Evolutionary conservation across 2,329 filamentous ascomycete genomes (phyloP).

Genomic region (Helminthosporium solani): DNA sequence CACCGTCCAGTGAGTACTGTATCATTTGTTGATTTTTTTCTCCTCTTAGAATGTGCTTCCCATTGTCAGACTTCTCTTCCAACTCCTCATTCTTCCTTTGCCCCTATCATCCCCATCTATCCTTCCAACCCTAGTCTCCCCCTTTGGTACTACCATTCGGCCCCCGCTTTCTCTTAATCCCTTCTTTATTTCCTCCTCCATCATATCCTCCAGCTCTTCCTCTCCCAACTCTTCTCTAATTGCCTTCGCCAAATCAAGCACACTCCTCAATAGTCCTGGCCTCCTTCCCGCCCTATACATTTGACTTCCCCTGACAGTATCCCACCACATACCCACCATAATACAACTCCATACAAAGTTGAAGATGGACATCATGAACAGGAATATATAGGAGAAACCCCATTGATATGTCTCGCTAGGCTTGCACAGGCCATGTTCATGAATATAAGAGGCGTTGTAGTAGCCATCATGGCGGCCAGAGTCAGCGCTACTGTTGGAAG

Average conservation of each 20-base stretch:
- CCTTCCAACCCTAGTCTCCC: constrained; percentile 27
- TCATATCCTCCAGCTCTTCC: constrained; percentile 14
- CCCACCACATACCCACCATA: constrained; percentile 38
- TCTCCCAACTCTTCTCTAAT: constrained; percentile 30
- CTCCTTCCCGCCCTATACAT: constrained; percentile 33
- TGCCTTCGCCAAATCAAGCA: constrained; percentile 29
- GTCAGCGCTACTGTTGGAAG: neutral
- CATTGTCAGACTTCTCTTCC: constrained; percentile 23
- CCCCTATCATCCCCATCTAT: constrained; percentile 6
- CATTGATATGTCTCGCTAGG: constrained; percentile 36
- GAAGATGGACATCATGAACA: constrained; percentile 38
- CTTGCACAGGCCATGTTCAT: constrained; percentile 29
- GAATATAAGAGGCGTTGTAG: constrained; percentile 21
- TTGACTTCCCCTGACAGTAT: constrained; percentile 26
- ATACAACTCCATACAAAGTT: constrained; percentile 36
- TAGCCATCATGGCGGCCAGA: constrained; percentile 16
- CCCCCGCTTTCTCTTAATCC: constrained; percentile 22
- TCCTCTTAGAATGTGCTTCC: constrained; percentile 31
- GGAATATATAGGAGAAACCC: constrained; percentile 40
- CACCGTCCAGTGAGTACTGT: no score
- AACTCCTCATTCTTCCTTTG: constrained; percentile 11
- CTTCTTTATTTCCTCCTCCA: constrained; percentile 25
- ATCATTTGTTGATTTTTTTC: neutral
- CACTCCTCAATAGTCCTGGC: constrained; percentile 30
- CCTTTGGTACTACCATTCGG: constrained; percentile 24